Evolutionary conservation across 306 rosid genomes (phyloP).

Genomic region (Cyamopsis tetragonoloba): DNA sequence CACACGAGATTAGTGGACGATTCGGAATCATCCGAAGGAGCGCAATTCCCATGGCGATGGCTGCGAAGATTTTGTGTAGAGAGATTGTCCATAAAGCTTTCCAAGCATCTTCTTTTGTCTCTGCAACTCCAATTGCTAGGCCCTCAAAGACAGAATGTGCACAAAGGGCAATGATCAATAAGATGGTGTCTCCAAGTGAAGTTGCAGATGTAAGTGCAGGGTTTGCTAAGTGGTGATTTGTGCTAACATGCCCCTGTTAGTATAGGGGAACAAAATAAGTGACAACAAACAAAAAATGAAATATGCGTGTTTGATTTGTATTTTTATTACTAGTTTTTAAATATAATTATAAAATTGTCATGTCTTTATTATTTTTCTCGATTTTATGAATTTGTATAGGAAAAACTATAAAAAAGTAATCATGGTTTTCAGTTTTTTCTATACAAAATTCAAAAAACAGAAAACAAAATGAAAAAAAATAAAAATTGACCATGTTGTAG

Average conservation of each 20-base stretch:
- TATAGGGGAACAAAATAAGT: conserved; percentile 6
- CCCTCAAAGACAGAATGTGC: conserved; percentile 83
- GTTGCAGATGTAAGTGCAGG: conserved; percentile 20
- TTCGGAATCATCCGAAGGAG: conserved; percentile 73
- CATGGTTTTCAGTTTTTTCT: no score
- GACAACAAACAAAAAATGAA: not conserved
- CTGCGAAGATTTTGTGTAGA: conserved; percentile 81
- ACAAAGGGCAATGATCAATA: conserved; percentile 65
- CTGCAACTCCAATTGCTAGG: conserved; percentile 69
- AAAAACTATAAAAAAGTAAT: no score
- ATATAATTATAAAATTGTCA: no score
- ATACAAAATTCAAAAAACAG: not conserved
- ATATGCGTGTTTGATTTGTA: no score
- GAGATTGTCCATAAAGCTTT: conserved; percentile 79
- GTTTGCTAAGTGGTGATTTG: conserved; percentile 31
- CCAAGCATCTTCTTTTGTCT: conserved; percentile 72
- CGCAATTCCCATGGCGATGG: conserved; percentile 86
- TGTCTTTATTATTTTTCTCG: no score
- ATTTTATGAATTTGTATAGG: no score
- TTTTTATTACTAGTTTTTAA: no score
- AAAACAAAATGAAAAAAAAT: no score
- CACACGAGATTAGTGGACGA: conserved; percentile 51
- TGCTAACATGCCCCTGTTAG: conserved; percentile 34
- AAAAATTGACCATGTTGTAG: no score
- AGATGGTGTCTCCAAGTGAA: conserved; percentile 62